Conservation (phyloP, 2,329 filamentous ascomycete species). For the Emmonsiellopsis sp. region DNA sequence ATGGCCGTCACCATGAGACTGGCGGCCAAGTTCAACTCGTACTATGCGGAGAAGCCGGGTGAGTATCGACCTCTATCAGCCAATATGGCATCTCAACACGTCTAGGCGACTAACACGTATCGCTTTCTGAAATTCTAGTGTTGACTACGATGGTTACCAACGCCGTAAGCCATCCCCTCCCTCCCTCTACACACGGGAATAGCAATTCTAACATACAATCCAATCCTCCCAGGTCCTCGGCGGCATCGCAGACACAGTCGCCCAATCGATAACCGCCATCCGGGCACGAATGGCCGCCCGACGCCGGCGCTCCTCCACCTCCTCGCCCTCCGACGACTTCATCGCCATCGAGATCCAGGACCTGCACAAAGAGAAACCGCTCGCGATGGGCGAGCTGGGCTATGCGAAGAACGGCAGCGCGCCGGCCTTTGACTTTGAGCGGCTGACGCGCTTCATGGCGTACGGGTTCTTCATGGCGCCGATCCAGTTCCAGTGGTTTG, state of each 20-base stretch:
- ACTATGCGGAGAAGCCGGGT: conserved; percentile 86
- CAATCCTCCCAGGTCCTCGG: conserved; percentile 56
- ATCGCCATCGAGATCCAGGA: conserved; percentile 84
- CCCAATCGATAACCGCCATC: conserved; percentile 81
- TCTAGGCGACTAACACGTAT: conserved; percentile 9
- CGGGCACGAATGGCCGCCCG: conserved; percentile 48
- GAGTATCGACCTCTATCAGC: conserved; percentile 21
- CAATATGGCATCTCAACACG: neutral
- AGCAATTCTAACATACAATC: neutral
- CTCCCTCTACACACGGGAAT: neutral
- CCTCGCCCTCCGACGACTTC: conserved; percentile 49
- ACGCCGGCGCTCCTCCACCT: conserved; percentile 44
- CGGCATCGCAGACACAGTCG: conserved; percentile 92
- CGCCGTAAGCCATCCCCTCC: conserved; percentile 48
- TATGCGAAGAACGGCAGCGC: conserved; percentile 40
- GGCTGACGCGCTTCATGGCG: conserved; percentile 88
- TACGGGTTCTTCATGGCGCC: conserved; percentile 97
- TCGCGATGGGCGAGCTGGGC: conserved; percentile 55
- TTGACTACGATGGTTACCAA: conserved; percentile 99
- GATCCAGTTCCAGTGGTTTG: conserved; percentile 92
- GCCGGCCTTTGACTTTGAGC: conserved; percentile 89
- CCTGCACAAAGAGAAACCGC: conserved; percentile 69
- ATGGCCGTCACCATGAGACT: conserved; percentile 77
- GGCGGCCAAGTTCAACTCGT: conserved; percentile 79
- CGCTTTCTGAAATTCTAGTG: conserved; percentile 42